Evolutionary conservation across 2,329 filamentous ascomycete species (phyloP), one percentile per base, ranked within the genome.

Genomic region (Venturia nashicola): DNA sequence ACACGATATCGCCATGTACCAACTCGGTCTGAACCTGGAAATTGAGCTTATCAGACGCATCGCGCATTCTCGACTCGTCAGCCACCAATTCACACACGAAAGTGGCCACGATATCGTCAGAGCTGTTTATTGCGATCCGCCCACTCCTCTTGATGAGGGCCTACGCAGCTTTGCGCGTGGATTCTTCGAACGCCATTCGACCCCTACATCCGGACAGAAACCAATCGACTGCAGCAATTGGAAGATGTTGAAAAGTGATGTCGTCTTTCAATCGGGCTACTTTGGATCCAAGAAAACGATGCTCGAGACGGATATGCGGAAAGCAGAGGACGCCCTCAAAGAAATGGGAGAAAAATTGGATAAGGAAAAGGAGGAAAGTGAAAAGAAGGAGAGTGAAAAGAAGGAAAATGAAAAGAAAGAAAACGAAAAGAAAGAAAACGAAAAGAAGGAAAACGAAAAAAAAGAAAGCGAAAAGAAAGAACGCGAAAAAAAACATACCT

Each of bases 1-100:
- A n/a, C 18, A 46, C 36, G 48, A 63, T 27, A 54, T 63, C 51
- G 27, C 32, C 32, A 40, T 63, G 32, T 63, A 63, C 48, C 43
- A 63, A 16, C 42, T 64, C 1, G 57, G 54, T 0, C 3, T n/a
- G 0, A 6, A 16, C 12, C n/a, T 64, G 12, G 23, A 51, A 2
- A 32, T 64, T 14, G 54, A 48, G 8, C 55, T 42, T 16, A 20
- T 64, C 20, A 32, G n/a, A 14, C 36, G 42, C 9, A 32, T 16
- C 6, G 62, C 62, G 14, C 34, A 63, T 11, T 40, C 18, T 5
- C 62, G 62, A n/a, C 62, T 64, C 11, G n/a, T 44, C n/a, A 20
- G 9, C 42, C 40, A 43, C 20, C 62, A 42, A 12, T 60, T 43
- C 44, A 60, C 54, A 11, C 42, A 64, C 42, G 55, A 64, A 39